Percentiles rank a stretch among this genome's conserved stretches.
These are phyloP conservation scores for Cucurbita ficifolia DNA, from an alignment of 306 rosid species.

Conservation along the genomic window DNA sequence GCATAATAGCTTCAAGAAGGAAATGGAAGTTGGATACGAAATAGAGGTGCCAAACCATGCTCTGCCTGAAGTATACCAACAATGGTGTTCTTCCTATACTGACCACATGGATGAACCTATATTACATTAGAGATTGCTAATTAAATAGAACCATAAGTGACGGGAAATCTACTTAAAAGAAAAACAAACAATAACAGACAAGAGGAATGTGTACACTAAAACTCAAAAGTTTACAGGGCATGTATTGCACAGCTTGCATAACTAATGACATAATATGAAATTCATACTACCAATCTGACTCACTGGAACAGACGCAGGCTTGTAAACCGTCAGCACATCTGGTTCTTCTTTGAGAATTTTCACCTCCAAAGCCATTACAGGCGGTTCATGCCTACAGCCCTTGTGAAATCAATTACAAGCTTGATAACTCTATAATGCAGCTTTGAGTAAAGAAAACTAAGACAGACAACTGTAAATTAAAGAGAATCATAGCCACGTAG, in stretches of 20 bases:
- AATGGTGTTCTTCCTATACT: conserved; percentile 89
- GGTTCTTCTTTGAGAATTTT: conserved; percentile 38
- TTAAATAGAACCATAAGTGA: not conserved
- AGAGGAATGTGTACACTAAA: not conserved
- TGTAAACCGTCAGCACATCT: conserved; percentile 59
- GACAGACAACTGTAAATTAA: not conserved
- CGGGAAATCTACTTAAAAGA: not conserved
- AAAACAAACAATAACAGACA: not conserved
- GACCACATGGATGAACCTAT: conserved; percentile 97
- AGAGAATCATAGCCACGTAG: not conserved
- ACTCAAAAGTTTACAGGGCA: not conserved
- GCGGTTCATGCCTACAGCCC: conserved; percentile 79
- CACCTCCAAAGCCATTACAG: conserved; percentile 57
- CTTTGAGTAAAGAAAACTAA: not conserved
- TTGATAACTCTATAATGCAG: conserved; percentile 10
- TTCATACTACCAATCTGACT: conserved; percentile 15
- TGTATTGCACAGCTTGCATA: not conserved
- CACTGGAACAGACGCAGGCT: conserved; percentile 86
- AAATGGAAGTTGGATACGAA: conserved; percentile 55
- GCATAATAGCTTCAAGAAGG: not conserved
- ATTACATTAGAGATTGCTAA: conserved; percentile 24
- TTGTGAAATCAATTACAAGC: conserved; percentile 16
- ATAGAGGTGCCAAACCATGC: conserved; percentile 66
- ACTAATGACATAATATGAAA: not conserved
- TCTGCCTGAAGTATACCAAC: conserved; percentile 94